Base-by-base conservation (phyloP, 2,329 filamentous ascomycete species). In the Aspergillus bombycis region DNA sequence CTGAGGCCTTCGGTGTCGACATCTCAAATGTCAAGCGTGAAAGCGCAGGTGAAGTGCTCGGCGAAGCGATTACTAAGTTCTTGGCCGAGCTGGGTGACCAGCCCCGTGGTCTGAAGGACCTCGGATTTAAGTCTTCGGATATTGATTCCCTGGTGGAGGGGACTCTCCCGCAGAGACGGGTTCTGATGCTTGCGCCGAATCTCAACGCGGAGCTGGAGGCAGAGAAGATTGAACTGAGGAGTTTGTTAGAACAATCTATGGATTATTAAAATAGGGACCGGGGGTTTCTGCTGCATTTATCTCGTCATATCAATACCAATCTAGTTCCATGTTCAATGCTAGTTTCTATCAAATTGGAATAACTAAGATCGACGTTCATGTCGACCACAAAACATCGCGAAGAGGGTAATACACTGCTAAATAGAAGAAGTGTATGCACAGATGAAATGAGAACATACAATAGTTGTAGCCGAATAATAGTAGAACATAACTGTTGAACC, bases 1-100 rank as follows among this genome's bases (percentile, higher is more conserved):
- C 95, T 0, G 93, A 97, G 77, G 89, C 86, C 0, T 98, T 99
- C 69, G 95, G 94, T 2, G 91, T 96, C 1, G 95, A 99, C 72
- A 88, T 96, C 57, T 90, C 87, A 50, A 91, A 93, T 58, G 93
- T 96, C 21, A 96, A 96, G 83, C 87, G 86, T 58, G 94, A 96
- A 79, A 93, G 89, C 65, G 95, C 95, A 0, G 96, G 95, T 8
- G 92, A 94, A 74, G 90, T 97, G 0, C 82, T 99, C 1, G 88
- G 88, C 2, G 94, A 97, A 65, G 94, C 94, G 0, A 78, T 99
- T 28, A 84, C 89, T 23, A 85, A 89, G 67, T 99, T 99, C 79
- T 80, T 99, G 48, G 86, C 89, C 14, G 87, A 89, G 30, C 80
- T 99, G 16, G 95, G 95, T 34, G 95, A 96, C 73, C 95, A 99